Evolutionary conservation across 2,329 filamentous ascomycete species (phyloP), one percentile per base, ranked within the genome.

Genomic region (Bipolaris victoriae): DNA sequence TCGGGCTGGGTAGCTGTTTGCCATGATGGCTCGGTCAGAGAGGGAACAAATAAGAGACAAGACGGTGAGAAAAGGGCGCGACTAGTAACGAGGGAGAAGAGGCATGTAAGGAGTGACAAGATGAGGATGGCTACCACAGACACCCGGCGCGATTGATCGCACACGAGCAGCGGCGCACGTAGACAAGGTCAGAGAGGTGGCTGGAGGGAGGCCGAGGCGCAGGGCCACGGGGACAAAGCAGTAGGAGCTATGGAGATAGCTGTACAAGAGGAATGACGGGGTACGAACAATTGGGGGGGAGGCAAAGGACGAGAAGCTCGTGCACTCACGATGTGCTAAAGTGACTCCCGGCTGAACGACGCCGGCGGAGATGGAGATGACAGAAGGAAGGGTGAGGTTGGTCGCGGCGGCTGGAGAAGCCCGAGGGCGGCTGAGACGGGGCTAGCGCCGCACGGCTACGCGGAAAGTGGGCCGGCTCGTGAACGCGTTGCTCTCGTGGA

Each of bases 11-110:
- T 64, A 75, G 73, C 76, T 78, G 74, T 78, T 78, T 77, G 75
- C 76, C 75, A 76, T 71, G 63, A 73, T 66, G 74, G 71, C 73
- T 69, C 70, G 70, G 76, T 77, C 72, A 77, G 75, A 77, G 64
- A 67, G 69, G 63, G 71, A 65, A 73, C 70, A 72, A 69, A 66
- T 59, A 65, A 74, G 64, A 60, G 63, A 70, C 67, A 61, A 68
- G 69, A 60, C 63, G 62, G 67, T 56, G 62, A 67, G 57, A 61
- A 68, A 36, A 49, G 53, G 59, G 66, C 55, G 65, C 59, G 68
- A 63, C 57, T 65, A 70, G 72, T 58, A 61, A 72, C 58, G 65
- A 63, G 48, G 62, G 57, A 60, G 55, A 60, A 64, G 61, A 41
- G 55, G 45, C 24, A 47, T 48, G 13, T 49, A 65, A 57, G 60